Conservation (phyloP, 495 filamentous ascomycete genomes). For the Aspergillus baeticus region DNA sequence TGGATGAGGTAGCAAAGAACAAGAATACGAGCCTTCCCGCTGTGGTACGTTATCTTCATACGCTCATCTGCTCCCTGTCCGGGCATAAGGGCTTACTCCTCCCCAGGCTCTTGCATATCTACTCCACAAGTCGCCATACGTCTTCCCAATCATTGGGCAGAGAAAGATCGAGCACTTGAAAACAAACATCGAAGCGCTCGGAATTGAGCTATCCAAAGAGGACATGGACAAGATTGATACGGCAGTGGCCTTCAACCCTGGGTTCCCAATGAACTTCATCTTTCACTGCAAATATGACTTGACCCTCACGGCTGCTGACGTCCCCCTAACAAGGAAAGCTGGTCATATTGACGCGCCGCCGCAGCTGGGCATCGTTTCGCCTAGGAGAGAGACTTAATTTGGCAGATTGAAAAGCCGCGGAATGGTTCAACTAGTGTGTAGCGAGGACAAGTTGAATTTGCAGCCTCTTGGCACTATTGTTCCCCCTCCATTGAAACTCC, state of each 20-base stretch:
- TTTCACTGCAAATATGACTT: constrained; percentile 4
- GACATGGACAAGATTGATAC: constrained; percentile 59
- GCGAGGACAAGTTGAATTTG: neutral
- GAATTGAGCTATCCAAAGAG: constrained; percentile 49
- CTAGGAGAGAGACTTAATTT: constrained; percentile 1
- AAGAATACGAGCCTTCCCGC: constrained; percentile 13
- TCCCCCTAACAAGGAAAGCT: constrained; percentile 9
- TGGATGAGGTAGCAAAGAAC: constrained; percentile 11
- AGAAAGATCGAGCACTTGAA: constrained; percentile 63
- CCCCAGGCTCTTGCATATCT: constrained; percentile 67
- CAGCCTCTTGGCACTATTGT: too few species aligned
- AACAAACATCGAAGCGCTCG: constrained; percentile 61
- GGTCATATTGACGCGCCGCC: constrained; percentile 14
- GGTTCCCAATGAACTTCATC: constrained; percentile 15
- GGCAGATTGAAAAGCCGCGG: neutral
- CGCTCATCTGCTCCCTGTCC: neutral
- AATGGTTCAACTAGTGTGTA: neutral
- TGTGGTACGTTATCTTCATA: constrained; percentile 8
- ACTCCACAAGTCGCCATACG: constrained; percentile 68
- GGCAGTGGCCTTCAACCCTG: constrained; percentile 41
- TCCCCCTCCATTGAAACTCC: neutral
- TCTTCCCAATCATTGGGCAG: constrained; percentile 74
- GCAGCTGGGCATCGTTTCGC: neutral
- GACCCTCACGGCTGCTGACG: constrained; percentile 14
- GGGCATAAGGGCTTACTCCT: neutral